A percentile compares a stretch with the other conserved stretches of the same genome.
phyloP scores from a whole-genome alignment of 148 eudicot genomes.

The Arbutus unedo region DNA sequence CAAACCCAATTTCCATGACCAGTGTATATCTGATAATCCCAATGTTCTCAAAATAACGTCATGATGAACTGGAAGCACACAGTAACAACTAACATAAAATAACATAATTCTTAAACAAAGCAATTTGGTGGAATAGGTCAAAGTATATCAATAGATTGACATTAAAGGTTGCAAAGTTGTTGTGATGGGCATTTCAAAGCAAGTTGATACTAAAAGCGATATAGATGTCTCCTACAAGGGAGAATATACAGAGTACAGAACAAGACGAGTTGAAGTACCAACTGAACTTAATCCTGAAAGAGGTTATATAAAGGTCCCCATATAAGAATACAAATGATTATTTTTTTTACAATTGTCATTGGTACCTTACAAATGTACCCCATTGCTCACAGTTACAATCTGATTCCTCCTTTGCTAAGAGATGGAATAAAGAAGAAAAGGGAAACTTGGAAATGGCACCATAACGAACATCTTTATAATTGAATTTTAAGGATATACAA shows the following conservation, averaged over 20 bases:
- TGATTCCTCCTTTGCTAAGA: not conserved
- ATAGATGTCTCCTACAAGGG: not conserved
- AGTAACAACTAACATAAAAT: not conserved
- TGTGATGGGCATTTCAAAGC: not conserved
- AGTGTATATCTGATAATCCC: not conserved
- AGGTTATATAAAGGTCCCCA: not conserved
- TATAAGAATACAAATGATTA: not conserved
- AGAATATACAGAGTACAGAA: not conserved
- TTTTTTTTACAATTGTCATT: not conserved
- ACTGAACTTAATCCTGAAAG: not conserved
- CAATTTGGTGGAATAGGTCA: conserved; percentile 1
- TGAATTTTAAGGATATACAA: not conserved
- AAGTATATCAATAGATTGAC: not conserved
- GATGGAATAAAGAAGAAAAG: not conserved
- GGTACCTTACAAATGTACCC: not conserved
- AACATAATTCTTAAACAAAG: not conserved
- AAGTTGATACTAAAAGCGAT: not conserved
- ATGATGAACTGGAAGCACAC: not conserved
- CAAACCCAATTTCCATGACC: not conserved
- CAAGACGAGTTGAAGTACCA: not conserved
- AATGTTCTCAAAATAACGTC: not conserved
- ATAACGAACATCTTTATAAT: not conserved
- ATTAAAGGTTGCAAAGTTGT: not conserved
- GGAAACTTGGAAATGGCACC: not conserved
- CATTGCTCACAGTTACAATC: not conserved